Evolutionary conservation across 2,329 filamentous ascomycete species (phyloP), one percentile per base, ranked within the genome.

Genomic region (Aspergillus hortae): DNA sequence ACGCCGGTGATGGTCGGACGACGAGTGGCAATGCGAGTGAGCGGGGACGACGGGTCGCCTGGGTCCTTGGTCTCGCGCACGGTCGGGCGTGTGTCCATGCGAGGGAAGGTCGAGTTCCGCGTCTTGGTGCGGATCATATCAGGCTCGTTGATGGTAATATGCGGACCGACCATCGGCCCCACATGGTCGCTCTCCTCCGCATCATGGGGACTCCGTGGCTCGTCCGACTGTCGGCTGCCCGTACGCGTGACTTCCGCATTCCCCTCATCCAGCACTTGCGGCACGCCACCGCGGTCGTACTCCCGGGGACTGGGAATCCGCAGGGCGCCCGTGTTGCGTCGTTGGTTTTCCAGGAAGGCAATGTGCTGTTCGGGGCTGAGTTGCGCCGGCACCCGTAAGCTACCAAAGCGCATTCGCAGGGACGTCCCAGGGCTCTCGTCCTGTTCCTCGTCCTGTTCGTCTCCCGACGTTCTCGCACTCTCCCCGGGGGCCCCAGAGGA

Each of bases 251-350:
- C 56, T 15, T 59, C 56, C 15, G 63, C 65, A 17, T 30, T 76
- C 73, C 5, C 74, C 70, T 77, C 74, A 7, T 78, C 76, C 12
- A 89, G 67, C 17, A 78, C 73, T 59, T 85, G 74, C 3, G 92
- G 92, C 9, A 85, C 77, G 55, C 90, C 80, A 23, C 92, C 94
- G 46, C 84, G 83, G 62, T 99, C 94, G 45, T 88, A 92, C 65
- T 97, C 94, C 61, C 92, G 80, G 1, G 94, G 94, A 17, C 92
- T 92, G 0, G 94, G 94, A 61, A 99, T 97, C 38, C 90, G 87
- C 41, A 97, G 75, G 0, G 91, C 84, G 32, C 86, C 85, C 48
- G 84, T 86, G 51, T 88, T 86, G 56, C 85, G 84, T 35, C 91
- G 83, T 68, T 96, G 92, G 30, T 88, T 86, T 68, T 96, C 85